phyloP scores from a whole-genome alignment of 1,284 basidiomycete species.

The Pseudozyma sp. region DNA sequence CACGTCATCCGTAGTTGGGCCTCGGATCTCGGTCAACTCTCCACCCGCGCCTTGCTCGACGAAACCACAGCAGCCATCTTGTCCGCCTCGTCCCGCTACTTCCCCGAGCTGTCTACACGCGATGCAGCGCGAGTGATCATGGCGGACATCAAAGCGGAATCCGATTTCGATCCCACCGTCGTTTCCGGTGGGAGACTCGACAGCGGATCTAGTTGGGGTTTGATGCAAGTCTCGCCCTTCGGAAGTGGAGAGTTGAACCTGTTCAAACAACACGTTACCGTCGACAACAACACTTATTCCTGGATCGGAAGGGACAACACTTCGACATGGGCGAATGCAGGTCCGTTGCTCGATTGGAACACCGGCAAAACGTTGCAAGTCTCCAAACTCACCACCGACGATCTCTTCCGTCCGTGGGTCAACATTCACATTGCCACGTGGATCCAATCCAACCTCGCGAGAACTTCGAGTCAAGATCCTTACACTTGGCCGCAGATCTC shows the following conservation, averaged over 20 bases:
- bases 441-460: conserved; percentile 63
- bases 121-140: conserved; percentile 58
- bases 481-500: conserved; percentile 54
- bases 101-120: conserved; percentile 59
- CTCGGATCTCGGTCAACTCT: conserved; percentile 50
- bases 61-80: conserved; percentile 64
- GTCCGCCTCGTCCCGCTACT: conserved; percentile 63
- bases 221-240: conserved; percentile 62
- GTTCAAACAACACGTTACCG: conserved; percentile 53
- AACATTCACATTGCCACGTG: conserved; percentile 66
- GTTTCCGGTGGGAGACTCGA: conserved; percentile 57
- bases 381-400: conserved; percentile 35
- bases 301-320: conserved; percentile 45
- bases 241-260: conserved; percentile 52
- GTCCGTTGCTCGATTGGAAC: conserved; percentile 56
- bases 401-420: conserved; percentile 64
- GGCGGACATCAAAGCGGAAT: conserved; percentile 66
- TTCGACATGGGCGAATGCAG: conserved; percentile 15
- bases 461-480: conserved; percentile 60
- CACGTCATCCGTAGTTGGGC: conserved; percentile 64
- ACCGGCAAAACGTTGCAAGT: conserved; percentile 50
- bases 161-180: conserved; percentile 52
- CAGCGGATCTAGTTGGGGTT: conserved; percentile 57
- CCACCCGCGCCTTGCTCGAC: conserved; percentile 44
- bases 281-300: conserved; percentile 44